These are phyloP conservation scores for Ophiostoma ulmi DNA, from an alignment of 2,329 filamentous ascomycete genomes.

Conservation along the genomic window DNA sequence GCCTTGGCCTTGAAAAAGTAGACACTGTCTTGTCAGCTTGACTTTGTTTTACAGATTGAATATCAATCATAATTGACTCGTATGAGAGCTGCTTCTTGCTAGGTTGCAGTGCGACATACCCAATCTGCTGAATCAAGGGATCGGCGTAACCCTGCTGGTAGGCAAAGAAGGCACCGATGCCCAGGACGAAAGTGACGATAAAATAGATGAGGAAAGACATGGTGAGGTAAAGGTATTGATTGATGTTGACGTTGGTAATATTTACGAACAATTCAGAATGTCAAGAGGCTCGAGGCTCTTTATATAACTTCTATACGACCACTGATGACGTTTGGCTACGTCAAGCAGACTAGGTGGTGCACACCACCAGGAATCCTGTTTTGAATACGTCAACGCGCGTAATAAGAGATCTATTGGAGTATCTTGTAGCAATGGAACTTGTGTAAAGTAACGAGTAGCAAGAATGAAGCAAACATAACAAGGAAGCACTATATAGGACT, in stretches of 20 bases:
- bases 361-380: conserved; percentile 1
- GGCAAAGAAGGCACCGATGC: conserved; percentile 34
- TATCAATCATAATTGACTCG: not conserved
- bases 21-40: conserved; percentile 26
- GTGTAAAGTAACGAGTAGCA: not conserved
- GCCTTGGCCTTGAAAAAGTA: conserved; percentile 40
- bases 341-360: not conserved
- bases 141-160: conserved; percentile 39
- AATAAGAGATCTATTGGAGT: conserved; percentile 3
- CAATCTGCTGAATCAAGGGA: conserved; percentile 37
- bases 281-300: not conserved
- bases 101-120: conserved; percentile 23
- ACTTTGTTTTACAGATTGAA: not conserved
- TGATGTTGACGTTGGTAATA: not conserved
- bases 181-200: conserved; percentile 30
- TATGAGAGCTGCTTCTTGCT: not conserved
- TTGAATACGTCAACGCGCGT: not conserved
- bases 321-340: conserved; percentile 6
- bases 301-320: not conserved
- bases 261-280: not conserved
- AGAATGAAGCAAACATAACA: not conserved
- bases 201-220: conserved; percentile 31
- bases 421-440: not conserved
- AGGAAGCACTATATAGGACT: not conserved
- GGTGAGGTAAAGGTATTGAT: not conserved